Evolutionary conservation across 495 filamentous ascomycete species (phyloP), one percentile per base, ranked within the genome.

Genomic region (Aspergillus homomorphus): DNA sequence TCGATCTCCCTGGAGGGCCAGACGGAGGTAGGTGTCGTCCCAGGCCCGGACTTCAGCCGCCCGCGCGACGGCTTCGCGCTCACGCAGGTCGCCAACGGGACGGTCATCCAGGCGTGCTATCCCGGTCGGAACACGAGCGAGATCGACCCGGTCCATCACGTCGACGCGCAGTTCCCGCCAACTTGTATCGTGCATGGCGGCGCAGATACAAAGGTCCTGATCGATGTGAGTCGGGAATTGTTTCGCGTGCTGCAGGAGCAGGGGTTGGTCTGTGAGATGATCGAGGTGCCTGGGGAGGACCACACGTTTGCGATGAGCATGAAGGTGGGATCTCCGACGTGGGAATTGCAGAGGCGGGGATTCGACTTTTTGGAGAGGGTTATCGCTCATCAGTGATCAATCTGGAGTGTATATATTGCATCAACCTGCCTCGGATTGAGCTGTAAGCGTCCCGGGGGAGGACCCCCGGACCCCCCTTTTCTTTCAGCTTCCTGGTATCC

Each of bases 251-350:
- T 75, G 41, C 46, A 58, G 54, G 63, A 56, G 41, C 44, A 53
- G 15, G 68, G 63, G 12, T 60, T 75, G 0, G 22, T 50, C 41
- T 69, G 69, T 63, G 71, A 61, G 15, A 71, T 73, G 66, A 66
- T 71, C 0, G 70, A 72, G 60, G 69, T 75, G 21, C 62, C 64
- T 0, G 69, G 62, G 20, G 73, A 73, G 51, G 67, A 66, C 20
- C 71, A 75, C 61, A 73, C 73, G 22, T 75, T 75, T 65, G 66
- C 68, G 15, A 60, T 64, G 51, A 65, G 62, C 50, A 75, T 75
- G 70, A 24, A 68, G 62, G 68, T 71, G 57, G 71, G 73, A 2
- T 63, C 63, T 43, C 57, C 50, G 65, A 73, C 69, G 45, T 72
- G 72, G 72, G 63, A 63, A 56, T 62, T 67, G 62, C 69, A 72